Conservation (phyloP, 2,329 filamentous ascomycete genomes). For the Orbilia brochopaga region DNA sequence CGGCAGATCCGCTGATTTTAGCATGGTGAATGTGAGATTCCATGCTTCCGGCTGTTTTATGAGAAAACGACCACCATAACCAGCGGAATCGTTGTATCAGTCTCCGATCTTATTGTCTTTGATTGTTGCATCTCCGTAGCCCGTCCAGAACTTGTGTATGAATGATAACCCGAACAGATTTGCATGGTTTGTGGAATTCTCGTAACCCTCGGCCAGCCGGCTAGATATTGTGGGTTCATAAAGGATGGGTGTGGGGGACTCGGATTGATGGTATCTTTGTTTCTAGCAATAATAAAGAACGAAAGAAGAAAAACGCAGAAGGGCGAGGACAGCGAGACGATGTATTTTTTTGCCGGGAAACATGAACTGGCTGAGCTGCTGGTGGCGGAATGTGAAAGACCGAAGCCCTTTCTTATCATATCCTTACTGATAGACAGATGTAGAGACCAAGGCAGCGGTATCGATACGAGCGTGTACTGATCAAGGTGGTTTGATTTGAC, state of each 20-base stretch:
- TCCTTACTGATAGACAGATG: slow-evolving; percentile 37
- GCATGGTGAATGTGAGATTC: slow-evolving; percentile 82
- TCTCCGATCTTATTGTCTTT: slow-evolving; percentile 43
- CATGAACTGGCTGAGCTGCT: slow-evolving; percentile 43
- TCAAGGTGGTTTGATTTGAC: slow-evolving; percentile 44
- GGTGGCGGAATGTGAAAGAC: slow-evolving; percentile 41
- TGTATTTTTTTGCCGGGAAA: slow-evolving; percentile 39
- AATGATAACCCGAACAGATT: slow-evolving; percentile 41
- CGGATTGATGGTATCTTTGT: not conserved
- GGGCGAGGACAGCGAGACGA: slow-evolving; percentile 18
- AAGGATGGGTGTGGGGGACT: slow-evolving; percentile 16
- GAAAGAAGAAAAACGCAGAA: slow-evolving; percentile 34
- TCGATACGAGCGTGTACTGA: slow-evolving; percentile 41
- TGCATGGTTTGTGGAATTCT: slow-evolving; percentile 27
- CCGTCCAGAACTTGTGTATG: slow-evolving; percentile 47
- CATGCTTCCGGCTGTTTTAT: slow-evolving; percentile 78
- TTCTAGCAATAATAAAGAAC: not conserved
- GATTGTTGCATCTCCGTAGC: slow-evolving; percentile 38
- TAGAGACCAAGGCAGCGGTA: slow-evolving; percentile 43
- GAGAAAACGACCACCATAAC: slow-evolving; percentile 50
- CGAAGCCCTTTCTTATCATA: slow-evolving; percentile 37
- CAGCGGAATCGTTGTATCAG: slow-evolving; percentile 29
- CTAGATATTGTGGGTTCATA: slow-evolving; percentile 23
- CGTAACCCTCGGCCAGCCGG: slow-evolving; percentile 35
- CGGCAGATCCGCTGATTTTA: slow-evolving; percentile 79